A percentile compares a stretch with the other conserved stretches of the same genome.
phyloP scores from a whole-genome alignment of 1,284 basidiomycete genomes.

The Rhodotorula mucilaginosa region DNA sequence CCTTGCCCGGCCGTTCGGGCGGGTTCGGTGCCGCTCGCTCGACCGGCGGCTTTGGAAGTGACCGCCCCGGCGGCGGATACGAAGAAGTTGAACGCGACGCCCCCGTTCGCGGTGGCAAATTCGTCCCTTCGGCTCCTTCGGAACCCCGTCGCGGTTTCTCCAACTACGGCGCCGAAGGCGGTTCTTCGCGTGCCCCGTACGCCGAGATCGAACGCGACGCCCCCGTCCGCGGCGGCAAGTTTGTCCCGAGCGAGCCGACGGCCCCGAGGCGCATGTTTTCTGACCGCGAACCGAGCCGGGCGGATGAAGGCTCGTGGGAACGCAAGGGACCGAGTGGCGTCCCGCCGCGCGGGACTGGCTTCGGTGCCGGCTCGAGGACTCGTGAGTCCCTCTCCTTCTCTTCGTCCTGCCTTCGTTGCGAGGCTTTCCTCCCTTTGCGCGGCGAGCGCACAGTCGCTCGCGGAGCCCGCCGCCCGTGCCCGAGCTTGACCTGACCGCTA shows the following conservation, averaged over 20 bases:
- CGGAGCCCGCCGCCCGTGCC: too few species aligned
- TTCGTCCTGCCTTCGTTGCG: neutral
- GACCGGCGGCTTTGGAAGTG: slow-evolving; percentile 34
- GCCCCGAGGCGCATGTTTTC: slow-evolving; percentile 15
- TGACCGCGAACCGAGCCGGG: slow-evolving; percentile 25
- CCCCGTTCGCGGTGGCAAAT: slow-evolving; percentile 53
- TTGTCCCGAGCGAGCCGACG: slow-evolving; percentile 47
- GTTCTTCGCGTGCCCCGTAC: slow-evolving; percentile 20
- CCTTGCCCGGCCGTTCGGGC: slow-evolving; percentile 41
- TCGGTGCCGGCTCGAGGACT: slow-evolving; percentile 12
- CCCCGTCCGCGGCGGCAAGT: slow-evolving; percentile 52
- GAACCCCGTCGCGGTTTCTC: slow-evolving; percentile 15
- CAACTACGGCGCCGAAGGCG: slow-evolving; percentile 32
- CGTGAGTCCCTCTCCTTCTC: neutral
- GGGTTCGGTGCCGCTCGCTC: slow-evolving; percentile 47
- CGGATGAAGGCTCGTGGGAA: slow-evolving; percentile 33
- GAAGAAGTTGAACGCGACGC: slow-evolving; percentile 49
- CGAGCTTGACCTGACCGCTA: neutral
- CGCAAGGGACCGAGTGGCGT: slow-evolving; percentile 17
- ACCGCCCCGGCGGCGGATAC: slow-evolving; percentile 24
- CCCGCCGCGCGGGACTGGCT: slow-evolving; percentile 10
- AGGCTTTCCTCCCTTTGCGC: too few species aligned
- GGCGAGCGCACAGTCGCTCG: too few species aligned
- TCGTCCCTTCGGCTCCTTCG: slow-evolving; percentile 47
- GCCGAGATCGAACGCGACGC: slow-evolving; percentile 49